Percentiles rank a stretch among this genome's conserved stretches.
phyloP scores from a whole-genome alignment of 768 basidiomycete species.

The Pholiota conissans region DNA sequence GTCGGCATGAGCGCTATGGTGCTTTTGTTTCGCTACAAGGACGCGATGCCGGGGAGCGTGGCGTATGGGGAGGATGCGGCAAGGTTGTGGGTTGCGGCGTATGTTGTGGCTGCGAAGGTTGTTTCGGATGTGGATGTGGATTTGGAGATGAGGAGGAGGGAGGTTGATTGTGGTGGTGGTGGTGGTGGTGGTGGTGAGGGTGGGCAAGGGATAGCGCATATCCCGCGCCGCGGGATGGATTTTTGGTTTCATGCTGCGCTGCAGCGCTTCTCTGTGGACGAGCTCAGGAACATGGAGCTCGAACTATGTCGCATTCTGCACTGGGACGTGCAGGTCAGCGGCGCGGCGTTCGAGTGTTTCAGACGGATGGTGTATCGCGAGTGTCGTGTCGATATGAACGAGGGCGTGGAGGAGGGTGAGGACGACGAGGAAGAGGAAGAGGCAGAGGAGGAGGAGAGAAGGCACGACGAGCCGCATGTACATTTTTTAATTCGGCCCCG shows the following conservation, averaged over 20 bases:
- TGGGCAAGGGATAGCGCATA: background rate
- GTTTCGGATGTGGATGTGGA: background rate
- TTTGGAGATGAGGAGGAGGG: no score
- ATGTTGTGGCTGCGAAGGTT: conserved; percentile 2
- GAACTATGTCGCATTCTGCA: conserved; percentile 4
- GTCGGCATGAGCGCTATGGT: background rate
- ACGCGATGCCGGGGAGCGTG: conserved; percentile 1
- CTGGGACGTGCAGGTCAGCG: conserved; percentile 2
- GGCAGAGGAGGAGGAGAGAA: background rate
- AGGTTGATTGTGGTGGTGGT: no score
- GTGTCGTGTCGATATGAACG: background rate
- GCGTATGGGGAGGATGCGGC: conserved; percentile 5
- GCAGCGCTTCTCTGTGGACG: background rate
- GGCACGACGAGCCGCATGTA: background rate
- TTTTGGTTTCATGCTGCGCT: background rate
- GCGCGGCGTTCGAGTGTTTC: background rate
- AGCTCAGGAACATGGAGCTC: background rate
- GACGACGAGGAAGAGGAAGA: background rate
- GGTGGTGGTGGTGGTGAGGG: no score
- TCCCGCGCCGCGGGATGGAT: background rate
- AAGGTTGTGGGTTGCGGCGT: background rate
- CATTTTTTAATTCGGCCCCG: no score
- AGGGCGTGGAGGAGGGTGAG: background rate
- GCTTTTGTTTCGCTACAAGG: conserved; percentile 2
- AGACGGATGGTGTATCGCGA: background rate